phyloP scores from a whole-genome alignment of 2,329 filamentous ascomycete species.

The Ophiostoma sp. region DNA sequence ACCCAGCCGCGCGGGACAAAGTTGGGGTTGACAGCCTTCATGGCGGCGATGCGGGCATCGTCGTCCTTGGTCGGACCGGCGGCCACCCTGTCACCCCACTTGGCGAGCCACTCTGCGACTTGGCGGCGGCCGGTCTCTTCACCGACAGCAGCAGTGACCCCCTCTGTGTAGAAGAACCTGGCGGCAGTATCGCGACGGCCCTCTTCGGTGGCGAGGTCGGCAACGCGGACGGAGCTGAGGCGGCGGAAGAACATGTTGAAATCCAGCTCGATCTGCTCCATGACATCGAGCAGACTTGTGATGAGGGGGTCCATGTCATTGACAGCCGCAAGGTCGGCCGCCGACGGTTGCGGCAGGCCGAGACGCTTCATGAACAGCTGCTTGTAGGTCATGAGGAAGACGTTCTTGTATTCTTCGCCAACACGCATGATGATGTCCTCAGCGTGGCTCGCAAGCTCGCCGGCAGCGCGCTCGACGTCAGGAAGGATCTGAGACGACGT shows the following conservation, averaged over 20 bases:
- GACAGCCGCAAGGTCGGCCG: slow-evolving; percentile 44
- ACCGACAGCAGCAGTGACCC: slow-evolving; percentile 48
- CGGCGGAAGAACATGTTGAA: slow-evolving; percentile 92
- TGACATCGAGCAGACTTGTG: slow-evolving; percentile 71
- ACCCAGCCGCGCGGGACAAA: slow-evolving; percentile 90
- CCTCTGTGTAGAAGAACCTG: slow-evolving; percentile 75
- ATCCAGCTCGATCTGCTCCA: slow-evolving; percentile 79
- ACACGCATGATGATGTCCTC: slow-evolving; percentile 75
- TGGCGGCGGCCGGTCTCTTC: slow-evolving; percentile 60
- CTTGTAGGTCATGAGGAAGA: slow-evolving; percentile 87
- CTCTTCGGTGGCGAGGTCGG: slow-evolving; percentile 59
- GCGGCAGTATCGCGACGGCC: slow-evolving; percentile 58
- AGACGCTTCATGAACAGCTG: slow-evolving; percentile 73
- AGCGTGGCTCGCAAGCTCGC: slow-evolving; percentile 68
- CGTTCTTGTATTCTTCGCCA: slow-evolving; percentile 81
- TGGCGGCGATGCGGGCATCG: slow-evolving; percentile 58
- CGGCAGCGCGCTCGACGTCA: slow-evolving; percentile 62
- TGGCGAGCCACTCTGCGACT: slow-evolving; percentile 73
- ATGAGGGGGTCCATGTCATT: slow-evolving; percentile 78
- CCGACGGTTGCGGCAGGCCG: slow-evolving; percentile 47
- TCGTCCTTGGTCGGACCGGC: slow-evolving; percentile 53
- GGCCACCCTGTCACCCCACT: slow-evolving; percentile 62
- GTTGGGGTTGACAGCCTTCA: slow-evolving; percentile 87
- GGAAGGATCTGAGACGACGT: slow-evolving; percentile 26
- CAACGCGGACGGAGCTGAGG: slow-evolving; percentile 58